Evolutionary conservation across 352 stramenopile species (phyloP), one percentile per base, ranked within the genome.

Genomic region (Globisporangium spiculum): DNA sequence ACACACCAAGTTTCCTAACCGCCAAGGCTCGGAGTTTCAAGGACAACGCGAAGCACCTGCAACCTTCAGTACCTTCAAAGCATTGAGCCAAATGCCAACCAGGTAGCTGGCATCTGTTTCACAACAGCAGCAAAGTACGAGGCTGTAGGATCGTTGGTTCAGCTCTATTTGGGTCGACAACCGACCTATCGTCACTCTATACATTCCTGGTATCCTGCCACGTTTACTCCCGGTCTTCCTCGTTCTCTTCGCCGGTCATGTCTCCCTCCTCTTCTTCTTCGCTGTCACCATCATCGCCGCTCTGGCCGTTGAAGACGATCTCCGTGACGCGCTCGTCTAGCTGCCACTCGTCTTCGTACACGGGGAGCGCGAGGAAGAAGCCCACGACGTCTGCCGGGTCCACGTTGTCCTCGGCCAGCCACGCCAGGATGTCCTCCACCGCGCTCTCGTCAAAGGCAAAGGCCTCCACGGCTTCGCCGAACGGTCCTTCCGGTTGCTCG

Each of bases 301-400:
- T 75, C 6, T 69, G 73, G 3, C 72, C 62, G 63, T 74, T 77
- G 66, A 93, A 93, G 4, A 93, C 74, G 52, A 91, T 91, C 70
- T 90, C 76, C 26, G 83, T 90, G 62, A 94, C 77, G 56, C 86
- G 86, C 34, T 94, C 84, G 69, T 94, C 86, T 14, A 94, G 63
- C 22, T 82, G 77, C 86, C 86, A 94, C 67, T 94, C 86, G 64
- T 92, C 86, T 62, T 94, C 86, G 56, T 81, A 77, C 41, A 89
- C 73, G 12, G 86, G 86, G 58, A 91, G 63, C 59, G 82, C 83
- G 44, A 91, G 66, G 66, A 92, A 90, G 63, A 92, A 94, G 26
- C 80, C 75, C 14, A 91, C 73, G 60, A 87, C 74, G 53, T 92
- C 81, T 1, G 85, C 75, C 1, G 79, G 76, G 12, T 91, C 81